Evolutionary conservation across 2,329 filamentous ascomycete genomes (phyloP).

Genomic region (Fusarium sp.): DNA sequence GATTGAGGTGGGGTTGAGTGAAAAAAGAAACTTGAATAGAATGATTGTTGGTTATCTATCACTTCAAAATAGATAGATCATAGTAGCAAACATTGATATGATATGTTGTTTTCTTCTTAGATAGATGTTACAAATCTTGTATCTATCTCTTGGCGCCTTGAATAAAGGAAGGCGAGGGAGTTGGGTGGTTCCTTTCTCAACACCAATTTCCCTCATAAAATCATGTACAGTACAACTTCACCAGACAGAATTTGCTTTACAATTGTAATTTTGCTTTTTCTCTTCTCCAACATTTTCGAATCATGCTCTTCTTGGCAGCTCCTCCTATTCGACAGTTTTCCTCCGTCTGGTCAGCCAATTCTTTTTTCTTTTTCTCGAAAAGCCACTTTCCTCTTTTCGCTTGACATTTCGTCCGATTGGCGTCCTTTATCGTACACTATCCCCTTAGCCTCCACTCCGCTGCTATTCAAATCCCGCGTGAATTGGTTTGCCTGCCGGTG

Average conservation of each 20-base stretch:
- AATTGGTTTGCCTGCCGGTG: slow-evolving; percentile 6
- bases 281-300: neutral
- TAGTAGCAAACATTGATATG: slow-evolving; percentile 6
- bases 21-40: slow-evolving; percentile 22
- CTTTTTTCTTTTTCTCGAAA: slow-evolving; percentile 7
- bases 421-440: slow-evolving; percentile 13
- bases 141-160: no score
- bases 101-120: slow-evolving; percentile 17
- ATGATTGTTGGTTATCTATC: neutral
- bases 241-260: no score
- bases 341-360: slow-evolving; percentile 5
- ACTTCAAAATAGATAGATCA: neutral
- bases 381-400: slow-evolving; percentile 25
- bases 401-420: slow-evolving; percentile 32
- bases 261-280: slow-evolving; percentile 7
- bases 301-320: neutral
- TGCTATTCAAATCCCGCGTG: no score
- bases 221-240: no score
- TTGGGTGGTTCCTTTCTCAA: neutral
- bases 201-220: neutral
- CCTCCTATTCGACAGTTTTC: neutral
- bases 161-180: neutral
- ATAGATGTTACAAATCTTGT: neutral
- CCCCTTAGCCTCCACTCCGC: neutral
- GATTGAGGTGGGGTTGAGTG: slow-evolving; percentile 22